A percentile compares a stretch with the other conserved stretches of the same genome.
Evolutionary conservation across 371 early-diverging fungal genomes (phyloP).

Genomic region (Smittium culicis): DNA sequence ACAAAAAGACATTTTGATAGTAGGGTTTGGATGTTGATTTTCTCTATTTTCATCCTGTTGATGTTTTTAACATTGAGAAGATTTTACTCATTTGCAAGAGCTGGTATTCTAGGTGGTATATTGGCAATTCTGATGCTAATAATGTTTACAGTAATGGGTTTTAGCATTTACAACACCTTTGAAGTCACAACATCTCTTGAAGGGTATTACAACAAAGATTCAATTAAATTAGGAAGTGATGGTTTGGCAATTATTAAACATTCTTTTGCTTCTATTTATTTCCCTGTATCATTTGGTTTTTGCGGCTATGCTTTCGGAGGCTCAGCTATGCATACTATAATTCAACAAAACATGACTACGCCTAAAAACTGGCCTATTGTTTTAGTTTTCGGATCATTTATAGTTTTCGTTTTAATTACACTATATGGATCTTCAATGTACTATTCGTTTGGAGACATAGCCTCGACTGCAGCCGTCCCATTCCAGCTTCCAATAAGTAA

Average conservation of each 20-base stretch:
- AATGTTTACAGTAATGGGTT: not conserved
- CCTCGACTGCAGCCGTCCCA: conserved; percentile 2
- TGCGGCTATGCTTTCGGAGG: conserved; percentile 9
- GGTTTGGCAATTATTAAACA: not conserved
- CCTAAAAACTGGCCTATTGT: conserved; percentile 12
- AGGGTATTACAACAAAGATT: not conserved
- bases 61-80: conserved; percentile 1
- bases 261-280: conserved; percentile 6
- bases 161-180: not conserved
- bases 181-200: conserved; percentile 3
- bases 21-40: conserved; percentile 8
- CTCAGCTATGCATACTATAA: conserved; percentile 7
- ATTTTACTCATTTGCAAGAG: conserved; percentile 2
- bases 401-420: not conserved
- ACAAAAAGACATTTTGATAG: not conserved
- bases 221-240: not conserved
- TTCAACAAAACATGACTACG: conserved; percentile 10
- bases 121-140: conserved; percentile 3
- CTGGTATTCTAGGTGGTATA: conserved; percentile 6
- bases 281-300: conserved; percentile 1
- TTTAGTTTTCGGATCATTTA: conserved; percentile 6
- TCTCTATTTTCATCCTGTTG: conserved; percentile 3
- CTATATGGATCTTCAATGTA: conserved; percentile 8
- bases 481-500: conserved; percentile 11
- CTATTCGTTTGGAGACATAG: conserved; percentile 3